Evolutionary conservation across 352 stramenopile genomes (phyloP).

Genomic region (Pythium graminicola): DNA sequence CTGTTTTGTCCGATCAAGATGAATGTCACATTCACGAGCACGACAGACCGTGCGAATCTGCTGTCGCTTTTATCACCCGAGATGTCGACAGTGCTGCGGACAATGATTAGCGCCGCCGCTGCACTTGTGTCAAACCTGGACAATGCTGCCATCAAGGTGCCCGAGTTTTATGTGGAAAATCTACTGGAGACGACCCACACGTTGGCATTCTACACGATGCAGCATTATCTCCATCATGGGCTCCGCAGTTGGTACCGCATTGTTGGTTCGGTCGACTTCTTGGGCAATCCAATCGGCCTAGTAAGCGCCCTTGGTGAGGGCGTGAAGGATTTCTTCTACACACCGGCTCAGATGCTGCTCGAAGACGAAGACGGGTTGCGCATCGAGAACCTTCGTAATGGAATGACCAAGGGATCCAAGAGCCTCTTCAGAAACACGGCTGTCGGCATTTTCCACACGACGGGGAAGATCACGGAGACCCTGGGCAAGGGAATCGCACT

Average conservation of each 20-base stretch:
- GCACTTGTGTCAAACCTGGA: constrained; percentile 82
- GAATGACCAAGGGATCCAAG: constrained; percentile 86
- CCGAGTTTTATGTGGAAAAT: constrained; percentile 88
- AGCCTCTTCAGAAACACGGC: constrained; percentile 81
- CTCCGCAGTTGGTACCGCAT: constrained; percentile 84
- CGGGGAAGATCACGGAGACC: constrained; percentile 84
- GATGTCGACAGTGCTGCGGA: constrained; percentile 72
- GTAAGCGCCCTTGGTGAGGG: constrained; percentile 85
- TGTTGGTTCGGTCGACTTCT: constrained; percentile 84
- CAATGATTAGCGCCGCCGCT: constrained; percentile 71
- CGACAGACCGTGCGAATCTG: constrained; percentile 71
- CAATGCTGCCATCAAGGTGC: constrained; percentile 80
- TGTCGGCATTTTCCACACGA: constrained; percentile 87
- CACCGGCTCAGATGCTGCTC: constrained; percentile 89
- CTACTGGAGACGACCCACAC: constrained; percentile 82
- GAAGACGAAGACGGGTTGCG: constrained; percentile 82
- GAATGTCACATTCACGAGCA: constrained; percentile 85
- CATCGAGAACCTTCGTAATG: constrained; percentile 81
- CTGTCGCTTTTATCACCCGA: constrained; percentile 74
- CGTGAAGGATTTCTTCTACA: constrained; percentile 94
- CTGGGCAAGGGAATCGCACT: constrained; percentile 81
- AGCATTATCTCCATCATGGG: constrained; percentile 82
- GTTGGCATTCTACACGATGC: constrained; percentile 77
- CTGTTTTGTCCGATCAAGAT: constrained; percentile 81
- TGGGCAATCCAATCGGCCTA: constrained; percentile 88